A percentile compares a stretch with the other conserved stretches of the same genome.
phyloP scores from a whole-genome alignment of 192 early-diverging fungal species.

The Coemansia sp. region DNA sequence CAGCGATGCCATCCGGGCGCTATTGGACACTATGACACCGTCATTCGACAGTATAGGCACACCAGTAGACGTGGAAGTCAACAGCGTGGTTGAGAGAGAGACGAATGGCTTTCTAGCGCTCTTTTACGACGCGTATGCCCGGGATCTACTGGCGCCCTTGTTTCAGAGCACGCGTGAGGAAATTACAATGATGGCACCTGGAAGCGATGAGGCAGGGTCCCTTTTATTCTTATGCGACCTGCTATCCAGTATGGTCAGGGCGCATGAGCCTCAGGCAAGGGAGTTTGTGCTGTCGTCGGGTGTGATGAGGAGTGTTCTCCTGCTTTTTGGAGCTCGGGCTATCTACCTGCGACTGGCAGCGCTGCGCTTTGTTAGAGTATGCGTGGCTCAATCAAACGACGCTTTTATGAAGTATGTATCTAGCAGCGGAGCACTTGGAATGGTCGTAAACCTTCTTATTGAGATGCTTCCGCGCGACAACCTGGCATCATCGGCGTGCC shows the following conservation, averaged over 20 bases:
- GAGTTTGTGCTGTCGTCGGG: constrained; percentile 69
- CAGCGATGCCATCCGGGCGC: constrained; percentile 68
- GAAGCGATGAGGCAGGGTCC: constrained; percentile 5
- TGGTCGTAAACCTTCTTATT: constrained; percentile 63
- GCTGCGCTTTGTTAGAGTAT: constrained; percentile 73
- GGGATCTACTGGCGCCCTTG: constrained; percentile 65
- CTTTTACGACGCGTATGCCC: constrained; percentile 73
- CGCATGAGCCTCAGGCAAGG: constrained; percentile 76
- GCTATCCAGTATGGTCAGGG: constrained; percentile 67
- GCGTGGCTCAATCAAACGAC: constrained; percentile 78
- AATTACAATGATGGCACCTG: constrained; percentile 18
- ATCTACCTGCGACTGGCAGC: constrained; percentile 75
- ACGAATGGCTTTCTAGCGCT: constrained; percentile 72
- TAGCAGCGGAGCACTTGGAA: constrained; percentile 69
- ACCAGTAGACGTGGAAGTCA: constrained; percentile 18
- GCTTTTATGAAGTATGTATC: constrained; percentile 77
- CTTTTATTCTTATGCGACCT: constrained; percentile 66
- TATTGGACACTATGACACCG: constrained; percentile 65
- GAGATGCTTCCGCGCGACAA: constrained; percentile 72
- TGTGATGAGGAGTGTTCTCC: constrained; percentile 59
- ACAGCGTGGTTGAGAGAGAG: constrained; percentile 54
- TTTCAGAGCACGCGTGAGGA: constrained; percentile 46
- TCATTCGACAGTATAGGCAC: constrained; percentile 17
- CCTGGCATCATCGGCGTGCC: constrained; percentile 83
- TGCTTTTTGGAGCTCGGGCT: constrained; percentile 68